Evolutionary conservation across 2,329 filamentous ascomycete genomes (phyloP), one percentile per base, ranked within the genome.

Genomic region (Xylariaceae sp.): DNA sequence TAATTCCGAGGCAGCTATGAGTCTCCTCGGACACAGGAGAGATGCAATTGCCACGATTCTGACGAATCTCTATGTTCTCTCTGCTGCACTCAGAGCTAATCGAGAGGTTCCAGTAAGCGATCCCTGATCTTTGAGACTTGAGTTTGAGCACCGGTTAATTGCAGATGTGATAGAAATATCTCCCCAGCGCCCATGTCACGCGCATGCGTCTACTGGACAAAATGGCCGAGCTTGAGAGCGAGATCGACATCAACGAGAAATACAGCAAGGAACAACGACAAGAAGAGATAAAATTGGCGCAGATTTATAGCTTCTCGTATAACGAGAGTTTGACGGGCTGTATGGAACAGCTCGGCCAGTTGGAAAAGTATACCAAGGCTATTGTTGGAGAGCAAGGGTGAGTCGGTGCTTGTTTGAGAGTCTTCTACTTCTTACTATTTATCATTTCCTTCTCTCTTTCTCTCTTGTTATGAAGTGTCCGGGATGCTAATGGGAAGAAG

Each of bases 1-100:
- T 53, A 74, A 78, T 55, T 71, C 76, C 10, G 68, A 74, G n/a
- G 76, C 75, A 11, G 73, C 74, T 1, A 73, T 75, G 51, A 71
- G 72, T 17, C 70, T 84, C 3, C 69, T 83, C 9, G 68, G 71
- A 5, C 76, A 75, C 53, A 73, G 81, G 11, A 72, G 81, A 41
- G 81, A 84, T 60, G 78, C 81, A 10, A 80, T 83, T 2, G 81
- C 81, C 5, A 71, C 77, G 2, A 76, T 84, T 17, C 65, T 84
- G 5, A 79, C 78, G 53, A 83, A 83, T 58, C 61, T 84, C 3
- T 84, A 83, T 59, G 73, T 82, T 41, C 69, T 84, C 1, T 79
- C 80, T 0, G 79, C 79, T 0, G 81, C 81, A 6, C 63, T 84
- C 38, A 70, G 78, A 33, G 75, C 76, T 0, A 70, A 75, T 43